Evolutionary conservation across 1,284 basidiomycete species (phyloP).

Genomic region (Sporisorium scitamineum): DNA sequence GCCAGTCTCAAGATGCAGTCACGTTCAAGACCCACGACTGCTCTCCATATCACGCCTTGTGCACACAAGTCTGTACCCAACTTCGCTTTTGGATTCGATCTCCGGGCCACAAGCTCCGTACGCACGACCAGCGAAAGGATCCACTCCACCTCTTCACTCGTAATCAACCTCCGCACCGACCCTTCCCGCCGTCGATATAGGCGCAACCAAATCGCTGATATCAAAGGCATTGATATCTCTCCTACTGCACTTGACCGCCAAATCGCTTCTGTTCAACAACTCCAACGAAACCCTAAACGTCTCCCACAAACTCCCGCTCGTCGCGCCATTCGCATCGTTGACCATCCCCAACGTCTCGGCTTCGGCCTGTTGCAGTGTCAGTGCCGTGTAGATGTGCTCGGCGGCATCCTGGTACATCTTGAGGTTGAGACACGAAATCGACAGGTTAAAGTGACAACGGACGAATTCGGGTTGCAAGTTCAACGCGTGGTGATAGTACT

Average conservation of each 20-base stretch:
- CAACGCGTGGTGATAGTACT: conserved; percentile 90
- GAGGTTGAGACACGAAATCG: conserved; percentile 65
- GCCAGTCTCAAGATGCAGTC: too few species aligned
- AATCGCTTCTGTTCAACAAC: conserved; percentile 61
- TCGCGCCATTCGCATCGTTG: conserved; percentile 12
- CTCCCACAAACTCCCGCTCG: conserved; percentile 63
- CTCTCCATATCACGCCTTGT: too few species aligned
- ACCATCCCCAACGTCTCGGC: conserved; percentile 35
- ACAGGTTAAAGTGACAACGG: conserved; percentile 72
- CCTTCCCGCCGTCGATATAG: neutral
- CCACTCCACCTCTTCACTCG: neutral
- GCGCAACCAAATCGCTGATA: conserved; percentile 54
- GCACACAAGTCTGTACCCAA: too few species aligned
- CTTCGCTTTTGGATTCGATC: neutral
- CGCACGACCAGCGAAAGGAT: too few species aligned
- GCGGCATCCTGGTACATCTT: conserved; percentile 68
- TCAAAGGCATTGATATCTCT: conserved; percentile 59
- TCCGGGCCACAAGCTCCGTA: neutral
- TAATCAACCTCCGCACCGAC: conserved; percentile 6
- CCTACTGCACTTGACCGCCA: conserved; percentile 45
- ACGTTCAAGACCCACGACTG: too few species aligned
- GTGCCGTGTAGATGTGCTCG: conserved; percentile 65
- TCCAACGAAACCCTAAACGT: conserved; percentile 65
- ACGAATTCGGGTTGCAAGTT: conserved; percentile 93
- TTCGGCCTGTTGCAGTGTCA: conserved; percentile 62